Percentiles rank a stretch among this genome's conserved stretches.
Evolutionary conservation across 768 basidiomycete species (phyloP).

Genomic region (Megacollybia marginata): DNA sequence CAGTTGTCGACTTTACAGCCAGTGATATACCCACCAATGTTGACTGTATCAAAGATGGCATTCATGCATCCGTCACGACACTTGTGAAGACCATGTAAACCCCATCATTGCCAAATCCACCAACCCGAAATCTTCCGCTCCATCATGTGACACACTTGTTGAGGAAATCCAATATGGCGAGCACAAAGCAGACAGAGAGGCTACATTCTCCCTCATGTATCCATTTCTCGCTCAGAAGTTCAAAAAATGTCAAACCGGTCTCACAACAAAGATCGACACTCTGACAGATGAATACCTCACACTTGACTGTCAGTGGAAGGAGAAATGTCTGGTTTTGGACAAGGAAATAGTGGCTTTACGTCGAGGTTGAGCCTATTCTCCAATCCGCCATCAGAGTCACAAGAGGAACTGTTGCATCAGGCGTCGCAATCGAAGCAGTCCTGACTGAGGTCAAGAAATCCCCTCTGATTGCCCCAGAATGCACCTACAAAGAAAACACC

Average conservation of each 20-base stretch:
- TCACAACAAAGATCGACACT: background rate
- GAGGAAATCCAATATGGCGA: no score
- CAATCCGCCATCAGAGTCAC: no score
- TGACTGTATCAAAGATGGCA: slow-evolving; percentile 6
- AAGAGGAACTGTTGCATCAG: slow-evolving; percentile 39
- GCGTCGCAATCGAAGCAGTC: slow-evolving; percentile 55
- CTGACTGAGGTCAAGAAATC: slow-evolving; percentile 24
- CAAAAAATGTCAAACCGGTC: background rate
- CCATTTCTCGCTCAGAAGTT: no score
- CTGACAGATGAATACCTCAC: no score
- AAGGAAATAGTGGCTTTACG: no score
- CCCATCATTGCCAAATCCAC: no score
- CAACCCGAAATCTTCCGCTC: no score
- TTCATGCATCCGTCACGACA: slow-evolving; percentile 30
- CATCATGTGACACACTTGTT: no score
- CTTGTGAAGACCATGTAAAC: slow-evolving; percentile 33
- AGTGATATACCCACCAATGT: background rate
- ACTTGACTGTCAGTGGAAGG: no score
- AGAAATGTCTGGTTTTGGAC: no score
- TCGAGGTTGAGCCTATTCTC: no score
- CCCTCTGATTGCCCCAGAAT: slow-evolving; percentile 22
- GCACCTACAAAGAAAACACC: no score
- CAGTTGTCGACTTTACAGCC: background rate
- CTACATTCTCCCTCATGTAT: background rate
- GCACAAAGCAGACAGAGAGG: background rate